A percentile compares a stretch with the other conserved stretches of the same genome.
phyloP scores from a whole-genome alignment of 1,284 basidiomycete species.

The Macrocybe sp. region DNA sequence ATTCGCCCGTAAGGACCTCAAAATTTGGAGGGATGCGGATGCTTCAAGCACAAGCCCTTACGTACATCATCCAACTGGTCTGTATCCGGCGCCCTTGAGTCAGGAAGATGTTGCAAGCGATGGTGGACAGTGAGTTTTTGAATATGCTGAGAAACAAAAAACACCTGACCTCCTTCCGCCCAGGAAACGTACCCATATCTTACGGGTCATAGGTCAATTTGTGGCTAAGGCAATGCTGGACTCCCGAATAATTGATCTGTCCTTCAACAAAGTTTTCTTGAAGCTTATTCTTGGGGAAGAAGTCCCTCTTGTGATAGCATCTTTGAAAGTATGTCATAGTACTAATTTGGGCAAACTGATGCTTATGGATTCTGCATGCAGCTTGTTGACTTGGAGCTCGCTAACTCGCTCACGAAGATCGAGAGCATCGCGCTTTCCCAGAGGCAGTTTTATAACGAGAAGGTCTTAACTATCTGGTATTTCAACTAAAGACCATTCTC shows the following conservation, averaged over 20 bases:
- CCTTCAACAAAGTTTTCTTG: conserved; percentile 90
- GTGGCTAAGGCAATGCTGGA: conserved; percentile 98
- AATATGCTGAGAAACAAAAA: background rate
- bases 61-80: conserved; percentile 77
- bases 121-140: conserved; percentile 58
- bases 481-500: too few species aligned
- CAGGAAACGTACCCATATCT: conserved; percentile 78
- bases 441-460: conserved; percentile 40
- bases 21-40: conserved; percentile 90
- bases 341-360: background rate
- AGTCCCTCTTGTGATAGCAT: conserved; percentile 79
- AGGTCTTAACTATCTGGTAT: conserved; percentile 30
- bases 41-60: conserved; percentile 55
- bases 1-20: conserved; percentile 83
- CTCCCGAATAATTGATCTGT: conserved; percentile 94
- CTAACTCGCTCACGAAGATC: conserved; percentile 81
- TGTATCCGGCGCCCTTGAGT: conserved; percentile 86
- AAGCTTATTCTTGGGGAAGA: conserved; percentile 84
- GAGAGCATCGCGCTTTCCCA: conserved; percentile 49
- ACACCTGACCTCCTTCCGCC: conserved; percentile 3
- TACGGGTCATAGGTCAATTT: conserved; percentile 92
- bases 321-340: conserved; percentile 56
- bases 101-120: conserved; percentile 61
- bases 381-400: conserved; percentile 82
- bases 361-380: conserved; percentile 23